Evolutionary conservation across 2,329 filamentous ascomycete species (phyloP).

Genomic region (Colletotrichum nymphaeae): DNA sequence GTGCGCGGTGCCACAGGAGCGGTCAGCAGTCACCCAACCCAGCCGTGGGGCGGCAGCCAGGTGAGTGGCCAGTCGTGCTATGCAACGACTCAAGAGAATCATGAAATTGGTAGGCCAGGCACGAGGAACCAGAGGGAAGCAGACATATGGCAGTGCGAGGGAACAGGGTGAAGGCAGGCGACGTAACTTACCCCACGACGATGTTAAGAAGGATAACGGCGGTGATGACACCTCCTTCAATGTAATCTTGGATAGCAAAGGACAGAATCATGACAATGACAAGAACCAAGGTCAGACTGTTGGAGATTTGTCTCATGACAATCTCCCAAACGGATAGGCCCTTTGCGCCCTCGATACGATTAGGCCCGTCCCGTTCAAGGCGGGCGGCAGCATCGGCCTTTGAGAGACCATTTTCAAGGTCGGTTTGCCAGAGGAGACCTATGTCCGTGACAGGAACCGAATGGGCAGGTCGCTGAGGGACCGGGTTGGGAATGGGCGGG

Average conservation of each 20-base stretch:
- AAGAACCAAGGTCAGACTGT: conserved; percentile 80
- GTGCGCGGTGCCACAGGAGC: background rate
- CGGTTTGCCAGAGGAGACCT: conserved; percentile 52
- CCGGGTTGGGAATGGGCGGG: conserved; percentile 30
- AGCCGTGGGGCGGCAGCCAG: background rate
- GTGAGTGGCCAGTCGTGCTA: conserved; percentile 5
- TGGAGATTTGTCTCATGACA: conserved; percentile 80
- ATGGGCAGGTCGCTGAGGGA: conserved; percentile 41
- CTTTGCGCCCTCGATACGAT: conserved; percentile 78
- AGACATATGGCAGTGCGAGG: background rate
- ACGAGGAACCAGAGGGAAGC: background rate
- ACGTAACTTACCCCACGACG: conserved; percentile 67
- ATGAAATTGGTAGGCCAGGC: background rate
- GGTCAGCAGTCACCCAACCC: conserved; percentile 24
- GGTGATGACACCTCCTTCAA: conserved; percentile 72
- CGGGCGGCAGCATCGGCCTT: conserved; percentile 72
- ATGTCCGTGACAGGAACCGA: conserved; percentile 40
- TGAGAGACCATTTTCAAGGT: conserved; percentile 70
- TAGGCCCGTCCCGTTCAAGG: conserved; percentile 74
- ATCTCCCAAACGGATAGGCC: conserved; percentile 80
- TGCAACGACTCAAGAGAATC: background rate
- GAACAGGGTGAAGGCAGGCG: background rate
- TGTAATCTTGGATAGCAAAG: conserved; percentile 73
- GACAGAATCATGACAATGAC: conserved; percentile 79
- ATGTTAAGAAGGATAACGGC: conserved; percentile 77